Evolutionary conservation across 164 flowering plant species (phyloP), one percentile per base, ranked within the genome.

Genomic region (Magnolia changhungtana): DNA sequence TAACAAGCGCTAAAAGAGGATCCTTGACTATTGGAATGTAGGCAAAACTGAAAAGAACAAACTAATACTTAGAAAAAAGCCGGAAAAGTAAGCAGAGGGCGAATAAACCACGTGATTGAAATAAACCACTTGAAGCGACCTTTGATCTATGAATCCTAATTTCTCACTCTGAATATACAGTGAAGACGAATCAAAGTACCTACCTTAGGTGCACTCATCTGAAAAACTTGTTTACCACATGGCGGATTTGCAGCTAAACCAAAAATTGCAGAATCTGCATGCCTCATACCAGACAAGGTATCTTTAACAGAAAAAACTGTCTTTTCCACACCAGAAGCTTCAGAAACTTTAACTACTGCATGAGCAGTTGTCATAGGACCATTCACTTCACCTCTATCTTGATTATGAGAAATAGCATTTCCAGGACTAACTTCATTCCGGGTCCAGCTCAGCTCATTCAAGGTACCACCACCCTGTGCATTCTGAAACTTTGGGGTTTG

Each of bases 191-290:
- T 27, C 29, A 27, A 27, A 1, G 29, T 27, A 27, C 29, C 29
- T 27, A 27, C 29, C 29, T 27, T 27, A 27, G 29, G 29, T 45
- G 97, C 98, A 85, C 90, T 90, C 92, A 96, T 94, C 82, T 84
- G 87, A 81, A 92, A 96, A 20, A 86, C 88, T 27, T 82, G 82
- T 72, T 83, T 90, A 76, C 76, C 88, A 71, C 74, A 85, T 50
- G 83, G 69, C 20, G 80, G 82, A 71, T 80, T 72, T 58, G 74
- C 29, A 58, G 21, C 74, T 76, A 76, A 71, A 31, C 73, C 69
- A 13, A 55, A 9, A 74, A 72, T 55, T 6, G 64, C 63, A 50
- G 85, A 78, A 72, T 81, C 85, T 50, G 75, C 61, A n/a, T 64
- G 52, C 61, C 73, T 81, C 63, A 14, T 37, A 74, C 66, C 73